Percentiles rank a stretch among this genome's conserved stretches.
Conservation (phyloP, 2,329 filamentous ascomycete species). For the Colletotrichum tabaci region DNA sequence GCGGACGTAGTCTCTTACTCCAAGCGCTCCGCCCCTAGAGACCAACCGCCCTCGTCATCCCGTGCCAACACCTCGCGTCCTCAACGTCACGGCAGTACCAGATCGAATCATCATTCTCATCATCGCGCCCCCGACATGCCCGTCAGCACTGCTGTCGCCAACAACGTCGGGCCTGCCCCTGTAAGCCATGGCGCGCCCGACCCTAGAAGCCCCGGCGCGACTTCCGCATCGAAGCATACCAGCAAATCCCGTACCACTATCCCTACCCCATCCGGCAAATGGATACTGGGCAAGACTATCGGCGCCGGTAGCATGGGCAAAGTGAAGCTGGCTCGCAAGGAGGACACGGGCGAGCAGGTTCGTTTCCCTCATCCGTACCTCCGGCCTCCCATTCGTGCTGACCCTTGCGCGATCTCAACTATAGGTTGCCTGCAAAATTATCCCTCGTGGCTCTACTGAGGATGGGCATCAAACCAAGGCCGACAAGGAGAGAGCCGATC, state of each 20-base stretch:
- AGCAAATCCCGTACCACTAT: conserved; percentile 83
- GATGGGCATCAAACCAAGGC: conserved; percentile 80
- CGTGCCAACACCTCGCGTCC: conserved; percentile 66
- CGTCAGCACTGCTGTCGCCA: conserved; percentile 63
- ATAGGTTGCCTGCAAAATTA: conserved; percentile 96
- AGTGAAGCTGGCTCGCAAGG: conserved; percentile 93
- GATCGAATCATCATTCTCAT: conserved; percentile 56
- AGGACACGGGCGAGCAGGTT: conserved; percentile 92
- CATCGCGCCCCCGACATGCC: conserved; percentile 62
- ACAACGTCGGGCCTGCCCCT: conserved; percentile 68
- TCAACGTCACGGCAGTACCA: conserved; percentile 66
- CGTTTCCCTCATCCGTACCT: conserved; percentile 48
- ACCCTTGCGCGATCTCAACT: background rate
- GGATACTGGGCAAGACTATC: conserved; percentile 96
- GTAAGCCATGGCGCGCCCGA: conserved; percentile 62
- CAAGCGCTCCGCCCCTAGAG: conserved; percentile 77
- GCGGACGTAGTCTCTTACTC: conserved; percentile 74
- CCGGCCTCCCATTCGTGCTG: conserved; percentile 5
- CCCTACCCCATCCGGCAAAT: conserved; percentile 90
- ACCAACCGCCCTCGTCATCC: conserved; percentile 66
- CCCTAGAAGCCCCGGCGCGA: conserved; percentile 53
- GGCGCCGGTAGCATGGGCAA: conserved; percentile 99
- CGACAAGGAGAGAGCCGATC: conserved; percentile 91
- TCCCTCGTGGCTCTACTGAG: conserved; percentile 90
- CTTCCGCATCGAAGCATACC: conserved; percentile 62